Evolutionary conservation across 1,284 basidiomycete genomes (phyloP).

Genomic region (Mycosarcoma maydis): DNA sequence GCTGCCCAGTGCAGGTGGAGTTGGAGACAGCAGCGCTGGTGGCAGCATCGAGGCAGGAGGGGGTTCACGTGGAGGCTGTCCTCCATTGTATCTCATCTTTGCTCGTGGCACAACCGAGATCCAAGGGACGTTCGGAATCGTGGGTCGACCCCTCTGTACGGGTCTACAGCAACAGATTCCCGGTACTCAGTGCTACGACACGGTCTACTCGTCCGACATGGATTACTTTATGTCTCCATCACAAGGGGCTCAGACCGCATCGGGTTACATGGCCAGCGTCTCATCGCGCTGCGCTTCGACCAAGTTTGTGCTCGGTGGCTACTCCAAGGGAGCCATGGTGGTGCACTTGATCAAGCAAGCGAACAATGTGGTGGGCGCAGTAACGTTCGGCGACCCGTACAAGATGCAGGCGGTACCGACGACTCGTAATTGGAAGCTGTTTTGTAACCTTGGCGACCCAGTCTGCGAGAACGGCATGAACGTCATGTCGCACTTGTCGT

Average conservation of each 20-base stretch:
- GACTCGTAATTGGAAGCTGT: conserved; percentile 21
- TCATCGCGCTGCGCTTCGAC: conserved; percentile 14
- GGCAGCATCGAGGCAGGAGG: not conserved
- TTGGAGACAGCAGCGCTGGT: not conserved
- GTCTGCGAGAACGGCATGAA: conserved; percentile 31
- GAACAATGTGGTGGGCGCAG: conserved; percentile 24
- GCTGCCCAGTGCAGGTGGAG: too few relatives aligned
- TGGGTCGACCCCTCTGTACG: conserved; percentile 30
- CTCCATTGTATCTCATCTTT: conserved; percentile 33
- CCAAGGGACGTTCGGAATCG: conserved; percentile 40
- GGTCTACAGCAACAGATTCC: conserved; percentile 12
- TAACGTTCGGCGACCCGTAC: conserved; percentile 40
- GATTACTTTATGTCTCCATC: conserved; percentile 30
- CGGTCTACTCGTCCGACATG: conserved; percentile 14
- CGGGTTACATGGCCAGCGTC: conserved; percentile 8
- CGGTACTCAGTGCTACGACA: conserved; percentile 34
- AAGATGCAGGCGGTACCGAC: conserved; percentile 12
- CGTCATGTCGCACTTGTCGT: conserved; percentile 32
- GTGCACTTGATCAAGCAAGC: conserved; percentile 16
- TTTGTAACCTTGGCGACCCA: conserved; percentile 28
- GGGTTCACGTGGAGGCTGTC: conserved; percentile 11
- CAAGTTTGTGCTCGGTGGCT: conserved; percentile 28
- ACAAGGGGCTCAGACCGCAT: conserved; percentile 9
- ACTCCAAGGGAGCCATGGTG: conserved; percentile 39
- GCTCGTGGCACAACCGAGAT: conserved; percentile 34